phyloP scores from a whole-genome alignment of 805 yeast species.

The Metschnikowia matae region DNA sequence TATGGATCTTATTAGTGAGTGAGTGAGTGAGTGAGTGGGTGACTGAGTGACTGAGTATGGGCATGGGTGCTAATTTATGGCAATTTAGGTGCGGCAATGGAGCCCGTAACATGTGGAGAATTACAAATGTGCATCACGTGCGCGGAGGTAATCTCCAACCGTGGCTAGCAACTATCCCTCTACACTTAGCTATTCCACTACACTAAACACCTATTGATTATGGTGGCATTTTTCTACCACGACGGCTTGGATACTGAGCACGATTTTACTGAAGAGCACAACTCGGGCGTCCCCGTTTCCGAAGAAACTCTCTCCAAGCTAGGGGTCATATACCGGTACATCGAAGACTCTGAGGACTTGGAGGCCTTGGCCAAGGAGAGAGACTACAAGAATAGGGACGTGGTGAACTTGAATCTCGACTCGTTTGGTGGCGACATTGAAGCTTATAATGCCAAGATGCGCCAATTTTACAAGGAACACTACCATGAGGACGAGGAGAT shows the following conservation, averaged over 20 bases:
- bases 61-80: too few relatives aligned
- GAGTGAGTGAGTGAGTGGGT: too few relatives aligned
- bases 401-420: constrained; percentile 53
- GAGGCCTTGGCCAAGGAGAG: constrained; percentile 65
- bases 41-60: too few relatives aligned
- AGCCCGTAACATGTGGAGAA: background rate
- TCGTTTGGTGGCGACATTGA: constrained; percentile 56
- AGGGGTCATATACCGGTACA: constrained; percentile 65
- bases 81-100: too few relatives aligned
- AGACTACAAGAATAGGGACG: constrained; percentile 76
- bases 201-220: constrained; percentile 5
- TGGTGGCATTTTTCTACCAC: constrained; percentile 55
- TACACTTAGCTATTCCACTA: background rate
- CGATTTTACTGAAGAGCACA: constrained; percentile 62
- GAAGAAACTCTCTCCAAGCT: constrained; percentile 47
- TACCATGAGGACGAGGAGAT: constrained; percentile 97
- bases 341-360: constrained; percentile 51
- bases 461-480: constrained; percentile 76
- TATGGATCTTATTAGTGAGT: too few relatives aligned
- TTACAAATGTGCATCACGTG: background rate
- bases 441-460: constrained; percentile 60
- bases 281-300: constrained; percentile 60
- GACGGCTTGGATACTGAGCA: constrained; percentile 55
- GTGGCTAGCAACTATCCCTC: background rate
- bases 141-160: background rate